Conservation (phyloP, 352 stramenopile species). For the Globisporangium barbulae region DNA sequence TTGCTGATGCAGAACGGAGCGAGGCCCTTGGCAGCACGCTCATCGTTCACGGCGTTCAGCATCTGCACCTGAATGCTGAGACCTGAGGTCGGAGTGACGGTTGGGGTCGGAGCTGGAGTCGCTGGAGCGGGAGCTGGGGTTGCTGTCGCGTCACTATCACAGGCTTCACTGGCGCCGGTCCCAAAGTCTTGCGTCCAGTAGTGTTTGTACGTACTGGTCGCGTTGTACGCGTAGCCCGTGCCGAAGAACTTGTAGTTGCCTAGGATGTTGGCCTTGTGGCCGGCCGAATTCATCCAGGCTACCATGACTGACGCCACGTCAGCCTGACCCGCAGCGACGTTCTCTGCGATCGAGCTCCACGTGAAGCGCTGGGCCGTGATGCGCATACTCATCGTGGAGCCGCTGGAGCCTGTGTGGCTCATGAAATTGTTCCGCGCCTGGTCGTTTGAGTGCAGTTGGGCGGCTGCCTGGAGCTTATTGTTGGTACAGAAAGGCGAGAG, state of each 20-base stretch:
- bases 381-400: conserved; percentile 17
- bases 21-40: conserved; percentile 14
- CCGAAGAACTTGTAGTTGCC: conserved; percentile 26
- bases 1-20: conserved; percentile 22
- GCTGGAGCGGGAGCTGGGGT: not conserved
- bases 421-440: conserved; percentile 27
- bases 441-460: conserved; percentile 28
- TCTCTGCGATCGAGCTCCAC: conserved; percentile 20
- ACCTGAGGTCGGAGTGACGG: not conserved
- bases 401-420: conserved; percentile 27
- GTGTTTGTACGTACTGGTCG: conserved; percentile 25
- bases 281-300: conserved; percentile 18
- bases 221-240: conserved; percentile 47
- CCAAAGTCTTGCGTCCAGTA: conserved; percentile 67
- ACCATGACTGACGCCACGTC: conserved; percentile 19
- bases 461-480: conserved; percentile 29
- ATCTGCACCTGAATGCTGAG: conserved; percentile 12
- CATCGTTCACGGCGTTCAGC: conserved; percentile 19
- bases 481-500: conserved; percentile 19
- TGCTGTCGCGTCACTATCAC: not conserved
- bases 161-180: conserved; percentile 24
- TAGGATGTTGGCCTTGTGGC: conserved; percentile 20
- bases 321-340: conserved; percentile 22
- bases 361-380: conserved; percentile 23
- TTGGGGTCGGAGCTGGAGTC: not conserved